Conservation (phyloP, 345 rosid genomes). For the Eucalyptus cloeziana region DNA sequence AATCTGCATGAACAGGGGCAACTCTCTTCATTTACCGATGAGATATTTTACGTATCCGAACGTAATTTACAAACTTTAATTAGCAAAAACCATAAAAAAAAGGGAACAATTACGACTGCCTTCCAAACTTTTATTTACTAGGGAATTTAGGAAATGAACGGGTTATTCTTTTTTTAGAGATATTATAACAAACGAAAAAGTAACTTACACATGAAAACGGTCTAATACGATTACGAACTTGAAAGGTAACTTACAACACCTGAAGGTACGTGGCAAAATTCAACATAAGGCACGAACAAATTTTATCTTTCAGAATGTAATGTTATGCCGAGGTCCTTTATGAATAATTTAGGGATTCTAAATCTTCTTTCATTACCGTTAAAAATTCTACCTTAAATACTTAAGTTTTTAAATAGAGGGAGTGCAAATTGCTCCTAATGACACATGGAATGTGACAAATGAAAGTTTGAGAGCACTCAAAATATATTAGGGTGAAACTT, state of each 20-base stretch:
- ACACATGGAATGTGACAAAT: not conserved
- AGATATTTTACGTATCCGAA: too few species aligned
- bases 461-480: rapidly evolving
- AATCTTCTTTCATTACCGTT: not conserved
- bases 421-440: not conserved
- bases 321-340: not conserved
- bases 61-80: too few species aligned
- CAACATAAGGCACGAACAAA: not conserved
- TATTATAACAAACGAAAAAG: too few species aligned
- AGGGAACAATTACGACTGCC: too few species aligned
- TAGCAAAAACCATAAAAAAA: too few species aligned
- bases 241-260: not conserved
- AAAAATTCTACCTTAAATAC: not conserved
- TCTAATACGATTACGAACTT: not conserved
- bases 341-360: not conserved
- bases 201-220: not conserved
- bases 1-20: too few species aligned
- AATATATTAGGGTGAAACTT: not conserved
- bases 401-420: not conserved
- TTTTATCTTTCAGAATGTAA: not conserved
- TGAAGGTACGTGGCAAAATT: not conserved
- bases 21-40: too few species aligned
- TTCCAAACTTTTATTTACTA: too few species aligned
- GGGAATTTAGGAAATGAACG: too few species aligned
- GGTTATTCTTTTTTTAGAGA: too few species aligned